Evolutionary conservation across 148 eudicot species (phyloP).

Genomic region (Suaeda aralocaspica): DNA sequence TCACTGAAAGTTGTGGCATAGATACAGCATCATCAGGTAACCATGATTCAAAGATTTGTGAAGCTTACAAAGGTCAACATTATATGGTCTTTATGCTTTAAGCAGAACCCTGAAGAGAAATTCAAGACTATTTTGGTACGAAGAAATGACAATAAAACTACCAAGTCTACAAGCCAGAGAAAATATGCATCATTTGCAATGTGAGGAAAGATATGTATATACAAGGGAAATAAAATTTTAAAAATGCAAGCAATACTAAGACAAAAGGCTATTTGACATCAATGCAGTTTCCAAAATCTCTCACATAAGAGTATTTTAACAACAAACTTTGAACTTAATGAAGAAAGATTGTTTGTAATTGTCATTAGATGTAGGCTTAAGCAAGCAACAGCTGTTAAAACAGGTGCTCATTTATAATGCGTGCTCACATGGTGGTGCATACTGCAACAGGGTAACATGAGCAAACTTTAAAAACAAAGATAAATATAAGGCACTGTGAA

Average conservation of each 20-base stretch:
- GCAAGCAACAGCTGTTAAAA: conserved; percentile 2
- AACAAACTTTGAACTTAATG: neutral
- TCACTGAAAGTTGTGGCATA: neutral
- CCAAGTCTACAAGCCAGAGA: neutral
- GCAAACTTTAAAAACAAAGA: neutral
- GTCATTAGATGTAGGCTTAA: neutral
- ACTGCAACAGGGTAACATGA: neutral
- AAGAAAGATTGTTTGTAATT: neutral
- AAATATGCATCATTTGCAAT: neutral
- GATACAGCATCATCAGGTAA: neutral
- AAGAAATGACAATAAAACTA: neutral
- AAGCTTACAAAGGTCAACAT: neutral
- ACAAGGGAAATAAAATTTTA: neutral
- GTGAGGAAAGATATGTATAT: neutral
- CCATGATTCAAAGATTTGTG: too few relatives aligned
- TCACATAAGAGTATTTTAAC: neutral
- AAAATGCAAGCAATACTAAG: neutral
- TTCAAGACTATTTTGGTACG: neutral
- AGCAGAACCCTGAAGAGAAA: neutral
- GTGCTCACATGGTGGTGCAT: neutral
- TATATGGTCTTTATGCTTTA: neutral
- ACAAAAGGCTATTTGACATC: neutral
- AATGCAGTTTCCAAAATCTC: neutral
- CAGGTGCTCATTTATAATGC: too few relatives aligned
- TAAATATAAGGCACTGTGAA: too few relatives aligned